These are phyloP conservation scores for Barnettozyma wickerhamii DNA, from an alignment of 805 yeast genomes.

Conservation along the genomic window DNA sequence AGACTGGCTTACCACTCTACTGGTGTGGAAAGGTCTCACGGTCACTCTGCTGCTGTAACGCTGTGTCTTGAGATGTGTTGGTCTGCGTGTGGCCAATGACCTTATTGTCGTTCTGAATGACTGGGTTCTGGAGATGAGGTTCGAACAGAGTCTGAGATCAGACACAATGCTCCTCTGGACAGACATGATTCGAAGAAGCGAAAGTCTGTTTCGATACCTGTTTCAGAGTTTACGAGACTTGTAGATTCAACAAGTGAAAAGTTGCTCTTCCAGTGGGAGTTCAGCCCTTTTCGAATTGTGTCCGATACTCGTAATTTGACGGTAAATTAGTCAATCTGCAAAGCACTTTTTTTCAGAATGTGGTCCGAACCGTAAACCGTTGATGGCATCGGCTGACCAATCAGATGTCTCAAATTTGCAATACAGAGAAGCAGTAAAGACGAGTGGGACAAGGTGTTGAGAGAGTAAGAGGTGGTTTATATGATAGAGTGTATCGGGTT, in stretches of 20 bases:
- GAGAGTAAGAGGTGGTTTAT: too few relatives aligned
- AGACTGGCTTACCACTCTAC: conserved; percentile 10
- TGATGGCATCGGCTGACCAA: conserved; percentile 3
- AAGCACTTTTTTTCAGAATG: conserved; percentile 2
- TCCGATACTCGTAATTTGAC: conserved; percentile 1
- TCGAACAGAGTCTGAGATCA: conserved; percentile 11
- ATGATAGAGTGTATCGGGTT: too few relatives aligned
- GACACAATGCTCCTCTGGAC: conserved; percentile 6
- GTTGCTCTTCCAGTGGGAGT: too few relatives aligned
- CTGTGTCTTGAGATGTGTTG: not conserved
- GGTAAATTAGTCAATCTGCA: conserved; percentile 1
- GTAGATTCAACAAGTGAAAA: too few relatives aligned
- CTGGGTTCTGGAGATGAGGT: not conserved
- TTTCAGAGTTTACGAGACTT: too few relatives aligned
- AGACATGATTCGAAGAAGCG: too few relatives aligned
- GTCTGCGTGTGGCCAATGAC: not conserved
- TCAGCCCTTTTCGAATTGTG: too few relatives aligned
- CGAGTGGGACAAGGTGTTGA: too few relatives aligned
- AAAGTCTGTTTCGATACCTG: too few relatives aligned
- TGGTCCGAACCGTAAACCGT: conserved; percentile 2
- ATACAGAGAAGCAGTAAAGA: conserved; percentile 1
- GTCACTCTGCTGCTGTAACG: not conserved
- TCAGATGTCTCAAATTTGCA: conserved; percentile 8
- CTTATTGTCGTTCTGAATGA: not conserved
- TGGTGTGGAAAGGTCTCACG: conserved; percentile 1